Evolutionary conservation across 148 eudicot genomes (phyloP), one percentile per base, ranked within the genome.

Genomic region (Camellia granthamiana): DNA sequence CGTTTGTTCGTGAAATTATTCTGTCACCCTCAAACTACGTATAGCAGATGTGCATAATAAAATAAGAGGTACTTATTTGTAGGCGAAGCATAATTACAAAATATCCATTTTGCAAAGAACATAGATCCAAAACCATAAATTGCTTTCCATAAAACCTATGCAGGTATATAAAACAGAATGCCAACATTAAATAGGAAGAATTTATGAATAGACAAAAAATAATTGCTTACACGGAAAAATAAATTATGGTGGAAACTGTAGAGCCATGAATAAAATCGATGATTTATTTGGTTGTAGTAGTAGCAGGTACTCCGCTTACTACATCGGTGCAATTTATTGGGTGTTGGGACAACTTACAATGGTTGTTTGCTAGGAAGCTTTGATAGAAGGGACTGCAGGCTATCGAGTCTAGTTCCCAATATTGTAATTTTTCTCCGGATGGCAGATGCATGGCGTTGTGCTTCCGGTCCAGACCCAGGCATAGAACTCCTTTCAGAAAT

Each of bases 371-470:
- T 89, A 81, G 95, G 98, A 84, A 87, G 91, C 87, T 89, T 90
- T 14, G 89, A 65, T 80, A 92, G 80, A 82, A 91, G 84, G 77
- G 97, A 85, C 72, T 91, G 92, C 75, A 92, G 82, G 81, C 91
- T 91, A 81, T 92, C 98, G 54, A 94, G 89, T 81, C 94, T 92
- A 69, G 98, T 91, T 74, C 97, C 97, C 84, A 94, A 79, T 81
- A 94, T 92, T 47, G 98, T 94, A 77, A 91, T 91, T 83, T 94
- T 94, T 77, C 98, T 84, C 63, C 98, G 80, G 74, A 89, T 84
- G 42, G 98, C 84, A 72, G 98, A 92, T 80, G 90, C 87, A 87
- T 92, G 94, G 38, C 97, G 93, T 54, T 94, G 91, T 23, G 92
- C 84, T 30, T 92, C 95, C 63, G 94, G 83, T 82, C 97, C 95